Percentiles rank a stretch among this genome's conserved stretches.
phyloP scores from a whole-genome alignment of 208 protist genomes.

The Eutreptiella sp. region DNA sequence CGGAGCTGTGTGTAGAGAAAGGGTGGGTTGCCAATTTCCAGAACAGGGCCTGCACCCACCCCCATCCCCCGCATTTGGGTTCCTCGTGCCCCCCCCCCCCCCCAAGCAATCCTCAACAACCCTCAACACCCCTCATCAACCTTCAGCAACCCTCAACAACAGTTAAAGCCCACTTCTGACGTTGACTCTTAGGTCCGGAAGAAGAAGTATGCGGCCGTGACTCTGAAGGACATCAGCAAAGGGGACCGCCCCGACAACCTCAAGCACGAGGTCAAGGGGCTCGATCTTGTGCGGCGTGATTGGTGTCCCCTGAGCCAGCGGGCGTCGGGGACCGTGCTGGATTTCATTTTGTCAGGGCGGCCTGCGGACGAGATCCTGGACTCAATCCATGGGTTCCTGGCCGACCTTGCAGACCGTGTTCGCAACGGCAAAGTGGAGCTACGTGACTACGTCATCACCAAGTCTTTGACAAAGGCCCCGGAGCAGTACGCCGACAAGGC shows the following conservation, averaged over 20 bases:
- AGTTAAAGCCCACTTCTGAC: background rate
- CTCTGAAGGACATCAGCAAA: slow-evolving; percentile 62
- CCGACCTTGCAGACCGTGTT: slow-evolving; percentile 59
- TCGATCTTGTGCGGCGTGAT: slow-evolving; percentile 99
- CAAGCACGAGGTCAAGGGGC: slow-evolving; percentile 90
- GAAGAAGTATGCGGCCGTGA: slow-evolving; percentile 87
- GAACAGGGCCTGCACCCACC: too few relatives aligned
- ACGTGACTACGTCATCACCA: slow-evolving; percentile 93
- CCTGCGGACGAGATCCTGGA: slow-evolving; percentile 72
- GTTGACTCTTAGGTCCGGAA: slow-evolving; percentile 53
- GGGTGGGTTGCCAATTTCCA: too few relatives aligned
- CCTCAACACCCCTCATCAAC: too few relatives aligned
- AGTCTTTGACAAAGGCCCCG: slow-evolving; percentile 91
- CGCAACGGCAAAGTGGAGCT: slow-evolving; percentile 58
- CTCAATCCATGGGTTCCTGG: slow-evolving; percentile 83
- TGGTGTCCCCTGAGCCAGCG: slow-evolving; percentile 96
- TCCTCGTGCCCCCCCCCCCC: too few relatives aligned
- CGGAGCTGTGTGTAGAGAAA: too few relatives aligned
- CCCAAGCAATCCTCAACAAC: too few relatives aligned
- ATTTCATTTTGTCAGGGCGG: slow-evolving; percentile 78
- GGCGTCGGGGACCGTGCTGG: slow-evolving; percentile 80
- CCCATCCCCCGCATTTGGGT: too few relatives aligned
- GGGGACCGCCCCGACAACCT: slow-evolving; percentile 52
- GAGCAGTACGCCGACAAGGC: slow-evolving; percentile 84
- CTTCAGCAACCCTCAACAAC: too few relatives aligned